Conservation (phyloP, 2,329 filamentous ascomycete genomes). For the Fusarium brevicatenulatum region DNA sequence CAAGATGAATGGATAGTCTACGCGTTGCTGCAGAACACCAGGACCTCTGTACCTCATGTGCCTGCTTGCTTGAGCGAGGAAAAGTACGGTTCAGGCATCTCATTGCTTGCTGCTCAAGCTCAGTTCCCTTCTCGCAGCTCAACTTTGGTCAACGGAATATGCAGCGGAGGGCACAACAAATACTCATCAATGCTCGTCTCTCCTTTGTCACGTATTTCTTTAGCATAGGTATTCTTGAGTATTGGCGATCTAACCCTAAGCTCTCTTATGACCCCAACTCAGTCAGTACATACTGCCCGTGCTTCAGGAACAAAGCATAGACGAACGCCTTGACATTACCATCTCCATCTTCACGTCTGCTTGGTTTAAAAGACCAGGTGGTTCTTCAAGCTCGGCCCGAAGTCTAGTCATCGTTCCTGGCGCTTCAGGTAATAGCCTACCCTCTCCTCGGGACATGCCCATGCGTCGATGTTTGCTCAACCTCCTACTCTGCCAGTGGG, state of each 20-base stretch:
- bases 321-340: not conserved
- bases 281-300: not conserved
- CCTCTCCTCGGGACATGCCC: conserved; percentile 9
- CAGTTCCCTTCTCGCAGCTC: not conserved
- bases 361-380: not conserved
- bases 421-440: conserved; percentile 13
- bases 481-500: not conserved
- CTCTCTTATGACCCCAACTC: not conserved
- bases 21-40: not conserved
- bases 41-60: not conserved
- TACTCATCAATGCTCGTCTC: not conserved
- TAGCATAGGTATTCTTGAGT: not conserved
- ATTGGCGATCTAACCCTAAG: not conserved
- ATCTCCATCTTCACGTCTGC: not conserved
- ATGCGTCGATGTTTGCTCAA: conserved; percentile 23
- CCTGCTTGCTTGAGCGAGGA: not conserved
- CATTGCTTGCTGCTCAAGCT: not conserved
- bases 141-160: not conserved
- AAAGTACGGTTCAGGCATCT: not conserved
- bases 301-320: not conserved
- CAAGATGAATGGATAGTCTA: not conserved
- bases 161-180: not conserved
- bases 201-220: not conserved
- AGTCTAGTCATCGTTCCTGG: not conserved
- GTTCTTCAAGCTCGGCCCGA: conserved; percentile 15